Evolutionary conservation across 108 stramenopile species (phyloP), one percentile per base, ranked within the genome.

Genomic region (Conticribra weissflogii): DNA sequence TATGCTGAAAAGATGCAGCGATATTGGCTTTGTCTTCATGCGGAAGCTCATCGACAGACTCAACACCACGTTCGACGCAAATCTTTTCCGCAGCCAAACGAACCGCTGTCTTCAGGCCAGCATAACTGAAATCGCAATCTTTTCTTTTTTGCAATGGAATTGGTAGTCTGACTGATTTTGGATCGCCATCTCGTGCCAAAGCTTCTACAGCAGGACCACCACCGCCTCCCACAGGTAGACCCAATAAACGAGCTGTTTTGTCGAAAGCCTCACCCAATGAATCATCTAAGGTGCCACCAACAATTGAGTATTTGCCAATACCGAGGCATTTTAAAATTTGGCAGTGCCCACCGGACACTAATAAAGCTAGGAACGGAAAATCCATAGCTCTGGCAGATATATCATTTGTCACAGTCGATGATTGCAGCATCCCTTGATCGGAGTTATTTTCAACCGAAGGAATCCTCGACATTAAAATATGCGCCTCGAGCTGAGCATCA

Each of bases 321-420:
- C 89, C 95, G 21, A 81, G 57, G 52, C 94, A 95, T 76, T 92
- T 87, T 31, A 98, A 70, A 12, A 98, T 62, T 82, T 96, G 94
- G 59, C 96, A 97, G 72, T 98, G 98, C 3, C 98, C 98, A 7
- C 98, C 98, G 3, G 96, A 97, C 2, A 96, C 96, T 17, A 98
- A 77, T 9, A 98, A 81, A n/a, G 95, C 93, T 49, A 98, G 79
- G 76, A 98, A 98, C 0, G 98, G 98, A 68, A 96, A 98, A 21
- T 91, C 68, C 76, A 93, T 79, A 5, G 86, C 73, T 27, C 82
- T 74, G 7, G 68, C 59, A 3, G 30, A 48, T 30, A 56, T 53
- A 24, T 30, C 64, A 14, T 68, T 60, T 3, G 45, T 61, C 9
- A 46, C 57, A 18, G 69, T 56, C 1, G 21, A 48, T 45, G 48